Evolutionary conservation across 306 rosid genomes (phyloP).

Genomic region (Malus orientalis): DNA sequence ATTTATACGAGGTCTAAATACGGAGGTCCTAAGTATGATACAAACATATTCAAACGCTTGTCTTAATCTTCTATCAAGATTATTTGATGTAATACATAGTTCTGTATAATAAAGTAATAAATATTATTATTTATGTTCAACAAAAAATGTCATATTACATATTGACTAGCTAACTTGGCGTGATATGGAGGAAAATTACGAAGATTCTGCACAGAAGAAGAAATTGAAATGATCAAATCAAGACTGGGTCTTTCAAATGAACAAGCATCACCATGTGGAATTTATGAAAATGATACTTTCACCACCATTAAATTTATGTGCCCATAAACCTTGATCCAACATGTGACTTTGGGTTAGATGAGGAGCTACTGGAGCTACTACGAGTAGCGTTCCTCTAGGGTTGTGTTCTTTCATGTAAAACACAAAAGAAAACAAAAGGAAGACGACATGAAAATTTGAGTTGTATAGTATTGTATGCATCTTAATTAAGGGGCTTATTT

Average conservation of each 20-base stretch:
- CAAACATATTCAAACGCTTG: background rate
- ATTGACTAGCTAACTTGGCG: slow-evolving; percentile 15
- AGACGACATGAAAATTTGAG: background rate
- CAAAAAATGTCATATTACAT: background rate
- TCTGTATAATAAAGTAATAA: background rate
- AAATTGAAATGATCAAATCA: background rate
- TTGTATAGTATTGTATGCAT: background rate
- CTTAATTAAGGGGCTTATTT: background rate
- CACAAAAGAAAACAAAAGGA: background rate
- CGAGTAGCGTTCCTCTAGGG: background rate
- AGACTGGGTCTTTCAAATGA: background rate
- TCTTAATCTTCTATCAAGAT: background rate
- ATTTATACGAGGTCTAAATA: too few relatives aligned
- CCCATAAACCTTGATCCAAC: background rate
- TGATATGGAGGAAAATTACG: slow-evolving; percentile 9
- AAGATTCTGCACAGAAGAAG: background rate
- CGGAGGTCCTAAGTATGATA: too few relatives aligned
- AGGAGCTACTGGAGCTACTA: background rate
- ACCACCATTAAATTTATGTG: background rate
- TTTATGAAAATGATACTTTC: background rate
- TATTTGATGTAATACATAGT: background rate
- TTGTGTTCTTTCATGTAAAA: background rate
- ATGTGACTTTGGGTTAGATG: background rate
- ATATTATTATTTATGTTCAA: background rate
- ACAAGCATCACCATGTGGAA: background rate